Percentiles rank a stretch among this genome's conserved stretches.
phyloP scores from a whole-genome alignment of 495 filamentous ascomycete species.

The Usnea hakonensis region DNA sequence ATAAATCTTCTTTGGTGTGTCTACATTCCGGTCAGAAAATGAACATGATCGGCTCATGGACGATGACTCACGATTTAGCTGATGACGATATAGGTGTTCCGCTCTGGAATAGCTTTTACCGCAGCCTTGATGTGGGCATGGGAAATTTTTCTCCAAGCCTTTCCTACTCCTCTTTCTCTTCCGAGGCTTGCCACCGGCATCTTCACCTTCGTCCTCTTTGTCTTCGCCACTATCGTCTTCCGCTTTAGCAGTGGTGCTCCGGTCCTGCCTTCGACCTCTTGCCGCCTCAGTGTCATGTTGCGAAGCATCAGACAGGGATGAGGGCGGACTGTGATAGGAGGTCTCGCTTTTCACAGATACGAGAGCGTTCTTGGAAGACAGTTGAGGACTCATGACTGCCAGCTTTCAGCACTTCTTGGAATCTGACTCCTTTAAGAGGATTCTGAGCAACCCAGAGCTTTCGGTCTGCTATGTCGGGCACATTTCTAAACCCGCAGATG shows the following conservation, averaged over 20 bases:
- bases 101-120: slow-evolving; percentile 95
- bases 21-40: slow-evolving; percentile 30
- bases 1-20: slow-evolving; percentile 88
- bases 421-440: background rate
- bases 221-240: slow-evolving; percentile 29
- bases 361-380: slow-evolving; percentile 9
- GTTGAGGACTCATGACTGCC: slow-evolving; percentile 16
- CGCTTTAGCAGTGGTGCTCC: slow-evolving; percentile 23
- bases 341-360: slow-evolving; percentile 21
- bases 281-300: slow-evolving; percentile 21
- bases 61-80: slow-evolving; percentile 72
- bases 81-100: slow-evolving; percentile 94
- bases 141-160: slow-evolving; percentile 85
- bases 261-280: slow-evolving; percentile 23
- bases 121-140: slow-evolving; percentile 81
- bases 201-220: slow-evolving; percentile 28
- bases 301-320: slow-evolving; percentile 22
- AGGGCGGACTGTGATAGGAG: slow-evolving; percentile 24
- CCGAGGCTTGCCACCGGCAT: slow-evolving; percentile 37
- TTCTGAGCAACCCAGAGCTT: background rate
- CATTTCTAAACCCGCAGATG: background rate
- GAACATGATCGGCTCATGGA: background rate
- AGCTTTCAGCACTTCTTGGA: background rate
- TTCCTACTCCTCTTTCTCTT: slow-evolving; percentile 82
- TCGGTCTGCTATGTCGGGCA: background rate